These are phyloP conservation scores for Phyllosticta citribraziliensis DNA, from an alignment of 2,329 filamentous ascomycete genomes.

Conservation along the genomic window DNA sequence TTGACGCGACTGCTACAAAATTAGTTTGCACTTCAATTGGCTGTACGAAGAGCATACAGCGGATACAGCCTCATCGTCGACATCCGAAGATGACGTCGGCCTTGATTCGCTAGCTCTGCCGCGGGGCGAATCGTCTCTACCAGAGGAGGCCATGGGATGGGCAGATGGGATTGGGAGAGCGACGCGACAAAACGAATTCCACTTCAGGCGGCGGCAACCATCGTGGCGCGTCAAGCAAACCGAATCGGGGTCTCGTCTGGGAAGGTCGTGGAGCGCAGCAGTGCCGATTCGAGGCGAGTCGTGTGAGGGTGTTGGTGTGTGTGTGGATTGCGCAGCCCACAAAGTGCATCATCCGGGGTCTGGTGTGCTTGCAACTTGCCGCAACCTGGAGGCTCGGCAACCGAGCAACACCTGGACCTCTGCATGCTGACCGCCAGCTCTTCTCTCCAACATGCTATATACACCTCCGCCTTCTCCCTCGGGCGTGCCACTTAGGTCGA, in stretches of 20 bases:
- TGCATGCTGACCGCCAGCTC: neutral
- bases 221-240: neutral
- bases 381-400: neutral
- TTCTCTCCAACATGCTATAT: neutral
- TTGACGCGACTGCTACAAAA: constrained; percentile 60
- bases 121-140: constrained; percentile 20
- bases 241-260: neutral
- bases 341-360: constrained; percentile 6
- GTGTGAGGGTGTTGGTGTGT: neutral
- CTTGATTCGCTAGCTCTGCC: constrained; percentile 19
- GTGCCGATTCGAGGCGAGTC: neutral
- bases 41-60: neutral
- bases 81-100: constrained; percentile 3
- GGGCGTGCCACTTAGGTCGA: neutral
- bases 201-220: neutral
- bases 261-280: neutral
- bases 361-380: neutral
- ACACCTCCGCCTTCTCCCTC: neutral
- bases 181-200: neutral
- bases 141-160: constrained; percentile 20
- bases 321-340: neutral
- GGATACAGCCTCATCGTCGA: constrained; percentile 4
- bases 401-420: neutral
- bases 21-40: constrained; percentile 5
- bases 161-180: neutral